Evolutionary conservation across 2,329 filamentous ascomycete genomes (phyloP).

Genomic region (Teratosphaeria gauchensis): DNA sequence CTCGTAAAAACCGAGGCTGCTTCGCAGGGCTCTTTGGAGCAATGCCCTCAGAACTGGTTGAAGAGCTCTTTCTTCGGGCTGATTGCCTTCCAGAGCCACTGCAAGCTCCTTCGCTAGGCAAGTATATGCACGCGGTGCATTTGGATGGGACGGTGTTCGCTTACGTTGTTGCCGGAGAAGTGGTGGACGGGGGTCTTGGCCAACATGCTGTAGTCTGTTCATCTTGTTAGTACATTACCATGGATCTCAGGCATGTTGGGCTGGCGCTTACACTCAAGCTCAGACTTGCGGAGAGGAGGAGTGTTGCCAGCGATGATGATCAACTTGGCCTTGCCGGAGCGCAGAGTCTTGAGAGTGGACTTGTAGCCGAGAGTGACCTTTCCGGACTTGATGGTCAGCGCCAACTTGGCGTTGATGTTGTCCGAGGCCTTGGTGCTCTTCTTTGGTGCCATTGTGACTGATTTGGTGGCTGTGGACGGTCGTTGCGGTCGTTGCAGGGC

Average conservation of each 20-base stretch:
- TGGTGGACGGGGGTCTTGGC: slow-evolving; percentile 94
- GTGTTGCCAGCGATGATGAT: slow-evolving; percentile 95
- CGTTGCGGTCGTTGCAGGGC: neutral
- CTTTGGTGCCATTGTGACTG: slow-evolving; percentile 57
- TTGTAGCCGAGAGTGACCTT: slow-evolving; percentile 84
- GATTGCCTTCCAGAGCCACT: slow-evolving; percentile 27
- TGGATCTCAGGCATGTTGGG: neutral
- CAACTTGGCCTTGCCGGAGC: slow-evolving; percentile 95
- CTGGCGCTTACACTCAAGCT: slow-evolving; percentile 58
- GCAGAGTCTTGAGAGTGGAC: slow-evolving; percentile 79
- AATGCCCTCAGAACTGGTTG: slow-evolving; percentile 4
- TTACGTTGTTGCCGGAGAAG: slow-evolving; percentile 98
- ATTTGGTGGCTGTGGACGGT: neutral
- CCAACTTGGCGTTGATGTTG: slow-evolving; percentile 62
- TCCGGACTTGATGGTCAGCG: slow-evolving; percentile 36
- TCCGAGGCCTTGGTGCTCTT: slow-evolving; percentile 81
- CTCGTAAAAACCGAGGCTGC: slow-evolving; percentile 50
- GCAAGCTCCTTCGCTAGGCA: slow-evolving; percentile 28
- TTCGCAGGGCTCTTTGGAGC: slow-evolving; percentile 63
- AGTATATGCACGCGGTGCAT: slow-evolving; percentile 2
- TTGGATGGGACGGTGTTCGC: slow-evolving; percentile 34
- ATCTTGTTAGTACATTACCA: slow-evolving; percentile 7
- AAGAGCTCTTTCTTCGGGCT: slow-evolving; percentile 14
- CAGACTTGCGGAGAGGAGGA: slow-evolving; percentile 92
- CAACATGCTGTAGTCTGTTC: slow-evolving; percentile 67